These are phyloP conservation scores for Sporormia fimetaria DNA, from an alignment of 495 filamentous ascomycete genomes.

Conservation along the genomic window DNA sequence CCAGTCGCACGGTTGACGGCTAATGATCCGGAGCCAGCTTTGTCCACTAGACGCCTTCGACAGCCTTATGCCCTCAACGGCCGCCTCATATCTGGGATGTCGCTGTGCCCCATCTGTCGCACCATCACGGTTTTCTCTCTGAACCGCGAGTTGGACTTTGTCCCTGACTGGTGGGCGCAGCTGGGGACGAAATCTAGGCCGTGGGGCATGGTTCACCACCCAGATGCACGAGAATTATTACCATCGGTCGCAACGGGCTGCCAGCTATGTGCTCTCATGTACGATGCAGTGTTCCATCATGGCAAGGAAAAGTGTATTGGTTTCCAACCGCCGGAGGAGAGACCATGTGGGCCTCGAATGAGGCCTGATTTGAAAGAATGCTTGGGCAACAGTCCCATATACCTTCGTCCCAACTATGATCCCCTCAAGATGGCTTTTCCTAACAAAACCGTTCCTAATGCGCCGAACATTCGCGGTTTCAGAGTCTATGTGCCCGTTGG, in stretches of 20 bases:
- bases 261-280: conserved; percentile 14
- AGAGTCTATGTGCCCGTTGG: conserved; percentile 11
- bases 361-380: conserved; percentile 3
- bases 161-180: conserved; percentile 17
- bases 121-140: conserved; percentile 7
- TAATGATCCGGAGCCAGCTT: no score
- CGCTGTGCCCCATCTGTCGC: conserved; percentile 8
- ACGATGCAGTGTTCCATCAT: neutral
- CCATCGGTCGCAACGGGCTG: conserved; percentile 5
- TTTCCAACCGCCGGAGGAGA: no score
- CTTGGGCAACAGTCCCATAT: conserved; percentile 11
- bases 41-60: no score
- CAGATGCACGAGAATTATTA: conserved; percentile 9
- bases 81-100: neutral
- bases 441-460: conserved; percentile 9
- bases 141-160: conserved; percentile 5
- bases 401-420: conserved; percentile 6
- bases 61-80: no score
- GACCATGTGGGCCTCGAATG: no score
- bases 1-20: no score
- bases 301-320: no score
- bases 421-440: conserved; percentile 6
- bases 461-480: conserved; percentile 6
- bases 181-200: no score
- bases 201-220: conserved; percentile 16